A percentile compares a stretch with the other conserved stretches of the same genome.
These are phyloP conservation scores for Desmodesmus armatus DNA, from an alignment of 139 green algal genomes.

Conservation along the genomic window DNA sequence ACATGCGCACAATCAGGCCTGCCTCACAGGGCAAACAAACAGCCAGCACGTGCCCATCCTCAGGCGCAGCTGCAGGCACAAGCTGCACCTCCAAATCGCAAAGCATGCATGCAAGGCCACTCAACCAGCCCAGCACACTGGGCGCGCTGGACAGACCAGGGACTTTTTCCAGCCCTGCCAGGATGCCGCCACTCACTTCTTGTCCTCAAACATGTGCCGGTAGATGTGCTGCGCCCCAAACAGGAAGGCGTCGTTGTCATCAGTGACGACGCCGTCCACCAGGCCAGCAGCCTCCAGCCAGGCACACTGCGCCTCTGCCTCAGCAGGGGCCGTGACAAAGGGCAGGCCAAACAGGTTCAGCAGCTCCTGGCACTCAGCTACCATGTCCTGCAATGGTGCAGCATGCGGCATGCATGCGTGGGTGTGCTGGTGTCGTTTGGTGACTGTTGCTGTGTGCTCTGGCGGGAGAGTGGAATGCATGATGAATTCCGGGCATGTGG, in stretches of 20 bases:
- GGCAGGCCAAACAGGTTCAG: constrained; percentile 97
- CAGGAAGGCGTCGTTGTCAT: constrained; percentile 98
- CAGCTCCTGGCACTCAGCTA: constrained; percentile 91
- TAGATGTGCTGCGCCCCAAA: constrained; percentile 94
- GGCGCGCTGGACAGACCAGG: too few species aligned
- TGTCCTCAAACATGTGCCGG: constrained; percentile 83
- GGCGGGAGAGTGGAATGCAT: not conserved
- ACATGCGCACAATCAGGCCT: not conserved
- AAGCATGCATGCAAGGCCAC: too few species aligned
- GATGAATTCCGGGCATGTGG: too few species aligned
- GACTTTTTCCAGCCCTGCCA: too few species aligned
- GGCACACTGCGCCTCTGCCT: constrained; percentile 97
- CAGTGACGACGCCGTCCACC: constrained; percentile 97
- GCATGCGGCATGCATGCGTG: constrained; percentile 26
- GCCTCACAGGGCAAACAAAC: not conserved
- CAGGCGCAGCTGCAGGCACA: too few species aligned
- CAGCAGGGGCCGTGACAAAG: constrained; percentile 95
- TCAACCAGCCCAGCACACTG: too few species aligned
- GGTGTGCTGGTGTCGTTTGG: not conserved
- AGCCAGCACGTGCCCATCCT: too few species aligned
- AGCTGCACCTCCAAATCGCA: too few species aligned
- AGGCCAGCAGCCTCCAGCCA: constrained; percentile 85
- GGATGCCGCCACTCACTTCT: constrained; percentile 61
- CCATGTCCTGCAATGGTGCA: constrained; percentile 85
- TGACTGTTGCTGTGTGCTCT: too few species aligned